These are phyloP conservation scores for Polytrichum formosum DNA, from an alignment of 225 moss, liverwort and hornwort species.

Conservation along the genomic window DNA sequence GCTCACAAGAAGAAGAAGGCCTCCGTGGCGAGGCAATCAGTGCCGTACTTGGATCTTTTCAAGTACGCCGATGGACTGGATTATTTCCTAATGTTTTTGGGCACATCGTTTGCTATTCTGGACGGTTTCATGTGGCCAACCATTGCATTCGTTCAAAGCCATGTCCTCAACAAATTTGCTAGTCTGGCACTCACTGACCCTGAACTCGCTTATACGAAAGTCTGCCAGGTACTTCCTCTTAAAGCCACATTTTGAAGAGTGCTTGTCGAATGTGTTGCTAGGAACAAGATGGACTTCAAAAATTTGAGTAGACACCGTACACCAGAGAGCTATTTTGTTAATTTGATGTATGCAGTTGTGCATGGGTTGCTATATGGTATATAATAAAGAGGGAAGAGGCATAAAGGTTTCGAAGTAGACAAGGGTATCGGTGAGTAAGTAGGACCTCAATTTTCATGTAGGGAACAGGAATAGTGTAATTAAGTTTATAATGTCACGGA, in stretches of 20 bases:
- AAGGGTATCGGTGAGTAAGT: too few relatives aligned
- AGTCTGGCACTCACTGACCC: constrained; percentile 12
- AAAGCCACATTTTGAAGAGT: not conserved
- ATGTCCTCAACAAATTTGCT: constrained; percentile 30
- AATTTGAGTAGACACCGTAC: not conserved
- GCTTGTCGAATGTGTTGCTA: not conserved
- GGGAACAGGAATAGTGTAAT: too few relatives aligned
- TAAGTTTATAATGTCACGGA: too few relatives aligned
- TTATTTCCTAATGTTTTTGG: constrained; percentile 31
- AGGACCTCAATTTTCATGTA: too few relatives aligned
- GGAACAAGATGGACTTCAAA: too few relatives aligned
- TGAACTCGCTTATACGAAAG: constrained; percentile 10
- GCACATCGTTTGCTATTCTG: constrained; percentile 29
- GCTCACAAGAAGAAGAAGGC: not conserved
- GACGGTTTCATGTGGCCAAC: constrained; percentile 41
- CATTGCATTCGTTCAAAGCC: constrained; percentile 36
- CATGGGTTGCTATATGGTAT: too few relatives aligned
- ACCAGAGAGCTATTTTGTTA: too few relatives aligned
- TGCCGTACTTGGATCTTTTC: constrained; percentile 41
- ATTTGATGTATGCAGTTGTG: too few relatives aligned
- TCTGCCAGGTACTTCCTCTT: constrained; percentile 24
- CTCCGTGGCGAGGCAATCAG: constrained; percentile 18
- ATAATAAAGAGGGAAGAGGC: not conserved
- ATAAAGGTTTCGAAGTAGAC: not conserved
- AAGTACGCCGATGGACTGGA: constrained; percentile 43